Conservation (phyloP, 495 filamentous ascomycete genomes). For the Neurospora sp. region DNA sequence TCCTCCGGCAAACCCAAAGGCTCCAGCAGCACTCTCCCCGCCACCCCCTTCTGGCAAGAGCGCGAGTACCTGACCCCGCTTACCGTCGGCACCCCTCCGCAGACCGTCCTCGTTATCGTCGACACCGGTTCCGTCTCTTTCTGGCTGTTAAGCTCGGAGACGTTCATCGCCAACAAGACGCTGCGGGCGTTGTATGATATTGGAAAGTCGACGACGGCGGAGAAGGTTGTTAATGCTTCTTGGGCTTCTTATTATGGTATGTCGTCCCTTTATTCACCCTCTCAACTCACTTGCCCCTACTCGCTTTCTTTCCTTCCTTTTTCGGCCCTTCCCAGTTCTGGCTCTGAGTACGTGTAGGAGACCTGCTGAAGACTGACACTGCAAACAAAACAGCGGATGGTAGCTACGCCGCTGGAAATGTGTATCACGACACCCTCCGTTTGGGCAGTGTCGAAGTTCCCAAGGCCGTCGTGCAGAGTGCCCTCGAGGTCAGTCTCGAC, state of each 20-base stretch:
- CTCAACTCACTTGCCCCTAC: background rate
- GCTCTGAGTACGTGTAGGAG: background rate
- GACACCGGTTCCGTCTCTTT: constrained; percentile 72
- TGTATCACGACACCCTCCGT: constrained; percentile 27
- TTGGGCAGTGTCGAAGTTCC: constrained; percentile 42
- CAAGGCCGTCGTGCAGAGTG: constrained; percentile 45
- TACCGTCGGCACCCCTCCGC: constrained; percentile 57
- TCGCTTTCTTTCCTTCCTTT: background rate
- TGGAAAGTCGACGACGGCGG: constrained; percentile 51
- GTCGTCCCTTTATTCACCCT: constrained; percentile 7
- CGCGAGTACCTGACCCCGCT: constrained; percentile 55
- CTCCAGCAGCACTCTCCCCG: background rate
- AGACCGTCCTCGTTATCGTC: constrained; percentile 55
- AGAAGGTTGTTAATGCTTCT: constrained; percentile 33
- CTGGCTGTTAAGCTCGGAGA: constrained; percentile 19
- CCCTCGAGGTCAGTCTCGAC: constrained; percentile 18
- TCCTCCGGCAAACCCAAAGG: background rate
- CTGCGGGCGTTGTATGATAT: constrained; percentile 25
- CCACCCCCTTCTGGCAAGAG: constrained; percentile 29
- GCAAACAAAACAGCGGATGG: constrained; percentile 9
- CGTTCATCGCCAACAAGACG: background rate
- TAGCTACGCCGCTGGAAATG: constrained; percentile 24
- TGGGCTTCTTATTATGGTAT: constrained; percentile 69
- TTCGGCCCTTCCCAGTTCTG: background rate
- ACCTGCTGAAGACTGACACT: background rate